These are phyloP conservation scores for Arthroderma uncinatum DNA, from an alignment of 2,329 filamentous ascomycete species.

Conservation along the genomic window DNA sequence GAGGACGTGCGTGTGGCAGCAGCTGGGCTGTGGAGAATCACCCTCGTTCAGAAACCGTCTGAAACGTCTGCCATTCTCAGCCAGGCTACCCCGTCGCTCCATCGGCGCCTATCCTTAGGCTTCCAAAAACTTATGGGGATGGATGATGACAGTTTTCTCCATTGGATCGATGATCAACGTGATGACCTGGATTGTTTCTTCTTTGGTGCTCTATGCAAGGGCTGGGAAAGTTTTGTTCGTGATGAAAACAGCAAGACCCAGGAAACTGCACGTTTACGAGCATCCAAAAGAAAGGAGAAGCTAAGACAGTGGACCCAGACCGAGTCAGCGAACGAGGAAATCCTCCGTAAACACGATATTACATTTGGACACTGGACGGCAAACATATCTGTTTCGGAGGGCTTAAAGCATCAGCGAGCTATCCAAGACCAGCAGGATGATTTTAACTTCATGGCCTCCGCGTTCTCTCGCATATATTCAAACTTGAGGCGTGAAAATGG, in stretches of 20 bases:
- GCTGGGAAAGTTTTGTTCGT: constrained; percentile 79
- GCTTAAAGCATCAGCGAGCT: constrained; percentile 78
- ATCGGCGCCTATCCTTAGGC: constrained; percentile 58
- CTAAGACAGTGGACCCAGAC: constrained; percentile 70
- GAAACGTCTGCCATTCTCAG: constrained; percentile 66
- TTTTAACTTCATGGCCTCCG: constrained; percentile 60
- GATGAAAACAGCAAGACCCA: constrained; percentile 70
- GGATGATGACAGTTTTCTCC: constrained; percentile 77
- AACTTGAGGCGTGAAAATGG: constrained; percentile 70
- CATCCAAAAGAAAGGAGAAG: constrained; percentile 68
- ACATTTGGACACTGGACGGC: constrained; percentile 86
- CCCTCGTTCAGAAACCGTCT: constrained; percentile 83
- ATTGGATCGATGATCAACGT: constrained; percentile 77
- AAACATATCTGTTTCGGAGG: constrained; percentile 86
- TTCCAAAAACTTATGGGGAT: constrained; percentile 78
- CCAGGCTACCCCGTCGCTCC: constrained; percentile 58
- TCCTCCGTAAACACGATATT: constrained; percentile 70
- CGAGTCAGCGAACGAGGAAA: constrained; percentile 55
- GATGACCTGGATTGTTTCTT: constrained; percentile 71
- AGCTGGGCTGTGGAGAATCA: constrained; percentile 77
- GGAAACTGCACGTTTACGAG: constrained; percentile 59
- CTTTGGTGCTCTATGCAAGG: constrained; percentile 64
- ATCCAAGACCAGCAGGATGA: constrained; percentile 92
- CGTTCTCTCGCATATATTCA: constrained; percentile 66
- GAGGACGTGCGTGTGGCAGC: constrained; percentile 60